phyloP scores from a whole-genome alignment of 768 basidiomycete genomes.

The Rhizopogon vinicolor region DNA sequence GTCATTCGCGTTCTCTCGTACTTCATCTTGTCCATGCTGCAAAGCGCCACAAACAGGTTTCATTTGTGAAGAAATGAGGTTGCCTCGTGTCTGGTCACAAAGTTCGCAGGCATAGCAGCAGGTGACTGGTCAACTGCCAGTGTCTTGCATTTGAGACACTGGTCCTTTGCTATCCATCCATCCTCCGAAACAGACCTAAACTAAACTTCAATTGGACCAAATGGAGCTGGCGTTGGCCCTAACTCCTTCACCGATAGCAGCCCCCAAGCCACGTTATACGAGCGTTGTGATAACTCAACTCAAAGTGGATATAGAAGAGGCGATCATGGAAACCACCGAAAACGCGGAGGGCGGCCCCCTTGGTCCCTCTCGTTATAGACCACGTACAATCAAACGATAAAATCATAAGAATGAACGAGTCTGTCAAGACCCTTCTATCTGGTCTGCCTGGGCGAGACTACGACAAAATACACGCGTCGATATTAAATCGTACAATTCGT shows the following conservation, averaged over 20 bases:
- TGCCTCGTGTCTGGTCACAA: constrained; percentile 16
- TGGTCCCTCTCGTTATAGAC: no score
- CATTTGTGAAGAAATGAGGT: constrained; percentile 20
- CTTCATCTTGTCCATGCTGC: constrained; percentile 5
- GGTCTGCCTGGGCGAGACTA: background rate
- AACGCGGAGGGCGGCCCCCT: background rate
- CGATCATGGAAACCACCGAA: background rate
- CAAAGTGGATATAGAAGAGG: background rate
- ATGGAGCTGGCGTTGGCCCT: background rate
- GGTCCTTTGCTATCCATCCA: background rate
- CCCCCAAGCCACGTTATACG: background rate
- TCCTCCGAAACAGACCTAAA: background rate
- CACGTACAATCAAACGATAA: no score
- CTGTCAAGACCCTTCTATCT: background rate
- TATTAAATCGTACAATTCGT: background rate
- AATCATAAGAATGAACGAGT: background rate
- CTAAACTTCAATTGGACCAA: background rate
- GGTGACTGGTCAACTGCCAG: background rate
- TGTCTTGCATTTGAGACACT: background rate
- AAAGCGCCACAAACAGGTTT: constrained; percentile 9
- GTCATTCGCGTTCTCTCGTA: background rate
- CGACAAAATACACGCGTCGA: no score
- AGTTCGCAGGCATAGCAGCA: constrained; percentile 4
- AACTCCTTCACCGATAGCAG: background rate
- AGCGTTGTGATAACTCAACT: background rate